Base-by-base conservation (phyloP, 148 eudicot species). In the Cornus kousa region DNA sequence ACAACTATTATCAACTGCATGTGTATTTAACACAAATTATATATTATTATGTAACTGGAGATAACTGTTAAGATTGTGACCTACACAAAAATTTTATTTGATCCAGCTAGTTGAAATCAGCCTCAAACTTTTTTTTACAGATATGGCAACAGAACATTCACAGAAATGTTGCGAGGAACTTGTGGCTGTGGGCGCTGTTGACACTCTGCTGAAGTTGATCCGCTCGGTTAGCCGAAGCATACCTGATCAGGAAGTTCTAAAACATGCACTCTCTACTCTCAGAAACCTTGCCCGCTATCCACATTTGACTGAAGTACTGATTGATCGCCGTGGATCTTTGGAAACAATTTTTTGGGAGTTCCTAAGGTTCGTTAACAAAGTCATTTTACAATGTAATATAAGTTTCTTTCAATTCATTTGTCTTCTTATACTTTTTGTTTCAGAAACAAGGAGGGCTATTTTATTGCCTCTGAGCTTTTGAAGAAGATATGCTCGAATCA, bases 221-320 rank as follows among this genome's bases (percentile, higher is more conserved):
- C 83, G 90, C 55, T 91, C 97, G 14, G 93, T 95, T 77, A 95
- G 97, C 83, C 85, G 95, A 83, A 95, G 99, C 82, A 91, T 95
- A 81, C 97, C 99, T 57, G 99, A 95, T 83, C 97, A 93, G 74
- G 93, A 95, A 84, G 90, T 95, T 76, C 84, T 95, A 19, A 93
- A 91, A 81, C 92, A 91, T 72, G 85, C 93, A 55, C 82, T 95
- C 19, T 95, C 97, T 60, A 93, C 94, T 69, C 90, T 95, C 7
- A 84, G 95, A 84, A 95, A 95, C 80, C 97, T 93, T 57, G 90
- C 97, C 39, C 87, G 84, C 19, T 88, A 93, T 82, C 83, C 93
- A 32, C 88, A 88, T 79, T 85, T 95, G 76, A 87, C 91, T 40
- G 89, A 90, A 70, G 86, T 78, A 64, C 80, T 95, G 70, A 75